Base-by-base conservation (phyloP, 257 asterid species). In the Solanum chmielewskii region DNA sequence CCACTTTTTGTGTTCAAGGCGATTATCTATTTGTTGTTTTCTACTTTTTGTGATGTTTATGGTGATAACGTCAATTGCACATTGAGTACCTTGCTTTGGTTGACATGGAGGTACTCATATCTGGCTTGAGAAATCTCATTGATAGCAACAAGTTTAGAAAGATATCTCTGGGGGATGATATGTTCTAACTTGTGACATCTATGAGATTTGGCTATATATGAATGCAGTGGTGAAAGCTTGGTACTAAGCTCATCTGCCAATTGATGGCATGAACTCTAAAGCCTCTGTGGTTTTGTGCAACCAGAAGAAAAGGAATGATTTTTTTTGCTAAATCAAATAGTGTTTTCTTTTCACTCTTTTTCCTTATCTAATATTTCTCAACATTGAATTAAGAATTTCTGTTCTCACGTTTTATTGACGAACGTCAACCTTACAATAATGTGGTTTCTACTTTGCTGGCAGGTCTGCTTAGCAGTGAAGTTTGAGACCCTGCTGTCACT, bases 401-500 rank as follows among this genome's bases (percentile, higher is more conserved):
- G 52, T 47, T 84, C 56, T 64, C 20, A 39, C 64, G 13, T 84
- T 25, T 44, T 84, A 11, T 29, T 66, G 29, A 18, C 20, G 66
- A 37, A 10, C 64, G 35, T 33, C 35, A 21, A 2, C 20, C 45
- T 41, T 49, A 11, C 3, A 29, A 64, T 18, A 42, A 45, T 47
- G 47, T 69, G 49, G 42, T 52, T 25, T 73, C 2, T 37, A 86
- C 31, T 45, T 86, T 31, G 27, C 10, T 91, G 90, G 87, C 98
- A 95, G 98, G 87, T 87, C 86, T 85, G 74, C 91, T 88, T 91
- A 87, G 88, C n/a, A 21, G 87, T 70, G 84, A 31, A 42, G 41
- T 60, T 23, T 16, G 68, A 27, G 71, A 23, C 62, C 9, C 29
- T 3, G 84, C 88, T 71, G 37, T 85, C 83, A 88, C 47, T 35